Evolutionary conservation across 116 monocot species (phyloP).

Genomic region (Cymodocea nodosa): DNA sequence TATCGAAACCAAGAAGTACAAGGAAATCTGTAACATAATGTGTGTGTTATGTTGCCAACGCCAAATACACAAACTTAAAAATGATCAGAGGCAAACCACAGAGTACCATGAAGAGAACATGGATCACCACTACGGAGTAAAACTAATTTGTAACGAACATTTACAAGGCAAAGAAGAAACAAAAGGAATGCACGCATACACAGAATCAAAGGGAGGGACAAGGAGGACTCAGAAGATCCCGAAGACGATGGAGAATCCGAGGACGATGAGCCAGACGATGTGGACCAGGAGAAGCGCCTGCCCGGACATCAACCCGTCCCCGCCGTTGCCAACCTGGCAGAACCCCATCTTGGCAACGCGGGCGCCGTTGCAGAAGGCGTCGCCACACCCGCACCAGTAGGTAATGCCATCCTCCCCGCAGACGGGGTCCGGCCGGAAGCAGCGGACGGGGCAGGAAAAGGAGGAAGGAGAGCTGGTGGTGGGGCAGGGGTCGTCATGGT

Average conservation of each 20-base stretch:
- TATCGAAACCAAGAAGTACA: too few species aligned
- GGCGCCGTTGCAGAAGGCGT: slow-evolving; percentile 58
- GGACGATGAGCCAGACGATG: slow-evolving; percentile 79
- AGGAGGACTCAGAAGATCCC: slow-evolving; percentile 46
- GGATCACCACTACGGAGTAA: too few species aligned
- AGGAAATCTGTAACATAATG: too few species aligned
- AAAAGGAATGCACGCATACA: too few species aligned
- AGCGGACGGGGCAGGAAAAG: slow-evolving; percentile 31
- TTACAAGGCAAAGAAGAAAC: too few species aligned
- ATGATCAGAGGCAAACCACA: too few species aligned
- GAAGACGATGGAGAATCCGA: slow-evolving; percentile 62
- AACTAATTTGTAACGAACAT: too few species aligned
- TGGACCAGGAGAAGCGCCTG: slow-evolving; percentile 86
- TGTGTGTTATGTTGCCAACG: too few species aligned
- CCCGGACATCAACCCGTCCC: slow-evolving; percentile 16
- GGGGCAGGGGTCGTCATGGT: not conserved
- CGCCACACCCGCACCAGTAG: slow-evolving; percentile 17
- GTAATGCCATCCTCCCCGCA: slow-evolving; percentile 55
- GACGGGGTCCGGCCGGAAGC: slow-evolving; percentile 73
- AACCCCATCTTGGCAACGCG: slow-evolving; percentile 49
- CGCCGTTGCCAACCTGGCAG: slow-evolving; percentile 9
- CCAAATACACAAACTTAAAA: too few species aligned
- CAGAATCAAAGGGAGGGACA: too few species aligned
- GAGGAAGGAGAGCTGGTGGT: not conserved
- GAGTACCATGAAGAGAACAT: too few species aligned